These are phyloP conservation scores for Sonneratia alba DNA, from an alignment of 345 rosid genomes.

Conservation along the genomic window DNA sequence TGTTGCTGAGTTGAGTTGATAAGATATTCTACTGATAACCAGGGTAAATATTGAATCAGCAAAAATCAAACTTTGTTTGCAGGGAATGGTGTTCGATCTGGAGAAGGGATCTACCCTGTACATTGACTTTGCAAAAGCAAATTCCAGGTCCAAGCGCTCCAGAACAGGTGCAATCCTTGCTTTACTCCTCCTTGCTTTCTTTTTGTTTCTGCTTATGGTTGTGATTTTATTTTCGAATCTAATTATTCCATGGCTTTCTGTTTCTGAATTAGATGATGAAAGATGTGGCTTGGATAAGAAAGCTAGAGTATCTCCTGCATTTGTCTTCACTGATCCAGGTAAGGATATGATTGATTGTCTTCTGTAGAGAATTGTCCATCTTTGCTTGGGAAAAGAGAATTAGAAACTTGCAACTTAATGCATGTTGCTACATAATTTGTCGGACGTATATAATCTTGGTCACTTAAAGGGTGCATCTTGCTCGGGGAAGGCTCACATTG, in stretches of 20 bases:
- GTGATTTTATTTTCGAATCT: background rate
- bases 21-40: background rate
- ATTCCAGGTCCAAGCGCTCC: conserved; percentile 77
- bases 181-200: conserved; percentile 1
- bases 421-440: background rate
- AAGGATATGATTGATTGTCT: conserved; percentile 15
- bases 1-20: background rate
- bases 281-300: conserved; percentile 51
- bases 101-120: conserved; percentile 73
- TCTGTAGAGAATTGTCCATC: background rate
- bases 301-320: conserved; percentile 28
- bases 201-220: conserved; percentile 6
- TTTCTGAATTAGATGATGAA: conserved; percentile 38
- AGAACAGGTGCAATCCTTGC: conserved; percentile 41
- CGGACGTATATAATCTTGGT: conserved; percentile 12
- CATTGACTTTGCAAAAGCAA: conserved; percentile 83
- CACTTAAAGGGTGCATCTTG: conserved; percentile 48
- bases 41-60: background rate
- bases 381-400: background rate
- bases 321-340: conserved; percentile 29
- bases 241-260: background rate
- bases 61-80: conserved; percentile 19
- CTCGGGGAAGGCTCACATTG: conserved; percentile 57
- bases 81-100: conserved; percentile 89
- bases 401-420: conserved; percentile 15